Conservation (phyloP, 805 yeast species). For the Metschnikowia bowlesiae region DNA sequence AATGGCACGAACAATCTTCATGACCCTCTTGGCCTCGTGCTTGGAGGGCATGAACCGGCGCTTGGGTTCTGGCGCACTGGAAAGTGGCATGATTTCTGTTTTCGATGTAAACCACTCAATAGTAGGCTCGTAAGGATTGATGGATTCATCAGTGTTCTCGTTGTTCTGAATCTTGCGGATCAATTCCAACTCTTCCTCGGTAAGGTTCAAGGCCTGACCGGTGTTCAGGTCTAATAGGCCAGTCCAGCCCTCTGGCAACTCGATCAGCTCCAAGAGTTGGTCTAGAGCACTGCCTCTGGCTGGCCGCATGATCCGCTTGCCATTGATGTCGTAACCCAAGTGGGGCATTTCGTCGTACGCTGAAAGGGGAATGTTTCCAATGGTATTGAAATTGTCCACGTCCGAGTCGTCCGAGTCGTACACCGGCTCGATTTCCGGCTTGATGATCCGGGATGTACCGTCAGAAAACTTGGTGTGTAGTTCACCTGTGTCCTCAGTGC, state of each 20-base stretch:
- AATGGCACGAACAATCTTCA: constrained; percentile 95
- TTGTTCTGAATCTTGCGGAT: constrained; percentile 81
- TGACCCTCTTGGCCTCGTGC: constrained; percentile 91
- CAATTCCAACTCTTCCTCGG: constrained; percentile 83
- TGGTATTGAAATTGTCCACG: constrained; percentile 72
- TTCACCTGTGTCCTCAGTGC: constrained; percentile 36
- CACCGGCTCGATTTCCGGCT: constrained; percentile 90
- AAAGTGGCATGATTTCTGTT: constrained; percentile 82
- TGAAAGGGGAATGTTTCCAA: constrained; percentile 88
- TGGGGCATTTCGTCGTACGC: constrained; percentile 98
- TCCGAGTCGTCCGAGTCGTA: constrained; percentile 95
- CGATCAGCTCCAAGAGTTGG: constrained; percentile 81
- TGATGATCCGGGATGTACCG: constrained; percentile 71
- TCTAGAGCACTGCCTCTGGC: constrained; percentile 95
- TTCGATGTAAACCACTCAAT: constrained; percentile 93
- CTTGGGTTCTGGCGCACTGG: constrained; percentile 95
- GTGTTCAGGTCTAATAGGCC: constrained; percentile 89
- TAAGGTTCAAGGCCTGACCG: constrained; percentile 76
- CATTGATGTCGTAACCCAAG: constrained; percentile 93
- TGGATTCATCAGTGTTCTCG: constrained; percentile 72
- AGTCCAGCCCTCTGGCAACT: constrained; percentile 98
- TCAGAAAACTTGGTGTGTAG: constrained; percentile 57
- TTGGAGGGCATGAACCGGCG: constrained; percentile 95
- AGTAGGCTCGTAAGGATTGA: constrained; percentile 88
- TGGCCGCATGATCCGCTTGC: constrained; percentile 98